Evolutionary conservation across 2,329 filamentous ascomycete species (phyloP), one percentile per base, ranked within the genome.

Genomic region (Monilinia laxa): DNA sequence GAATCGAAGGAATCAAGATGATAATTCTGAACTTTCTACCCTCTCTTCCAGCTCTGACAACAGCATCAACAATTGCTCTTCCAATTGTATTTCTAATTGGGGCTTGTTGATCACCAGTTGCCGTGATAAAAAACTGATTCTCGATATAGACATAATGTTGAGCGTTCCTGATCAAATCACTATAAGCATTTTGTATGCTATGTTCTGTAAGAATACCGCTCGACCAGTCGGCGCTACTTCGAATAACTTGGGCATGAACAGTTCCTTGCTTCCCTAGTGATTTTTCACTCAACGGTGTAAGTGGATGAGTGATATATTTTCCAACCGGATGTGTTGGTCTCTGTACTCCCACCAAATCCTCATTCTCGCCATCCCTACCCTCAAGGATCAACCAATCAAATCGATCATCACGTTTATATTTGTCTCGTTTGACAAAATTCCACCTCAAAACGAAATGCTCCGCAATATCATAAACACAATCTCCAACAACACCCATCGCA

Each of bases 401-500:
- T 49, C 87, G 82, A 0, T 87, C 81, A 71, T 94, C 90, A 6
- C 93, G 89, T 81, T 98, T 98, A 81, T 98, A 97, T 81, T 98
- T 98, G 82, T 98, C 94, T 47, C 94, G 87, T 80, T 98, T 98
- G 79, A 94, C 84, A 74, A 97, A 97, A 76, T 99, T 98, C 95
- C 94, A 98, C 45, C 95, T 87, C 56, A 97, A 80, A 11, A 96
- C 88, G 73, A 98, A 99, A 76, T 98, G 93, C 78, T 97, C 93
- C 0, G 93, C 93, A 72, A 99, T 95, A 75, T 98, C 94, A 76
- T 94, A 93, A 14, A 97, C 91, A 71, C 89, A 91, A 23, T 93
- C 92, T 0, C 95, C 94, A 67, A 95, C 85, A n/a, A 97, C 73
- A 16, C 90, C 93, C 90, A 98, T 96, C 12, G 91, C 85, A 3